A percentile compares a stretch with the other conserved stretches of the same genome.
phyloP scores from a whole-genome alignment of 169 alveolate genomes.

The Cryptosporidium sp. region DNA sequence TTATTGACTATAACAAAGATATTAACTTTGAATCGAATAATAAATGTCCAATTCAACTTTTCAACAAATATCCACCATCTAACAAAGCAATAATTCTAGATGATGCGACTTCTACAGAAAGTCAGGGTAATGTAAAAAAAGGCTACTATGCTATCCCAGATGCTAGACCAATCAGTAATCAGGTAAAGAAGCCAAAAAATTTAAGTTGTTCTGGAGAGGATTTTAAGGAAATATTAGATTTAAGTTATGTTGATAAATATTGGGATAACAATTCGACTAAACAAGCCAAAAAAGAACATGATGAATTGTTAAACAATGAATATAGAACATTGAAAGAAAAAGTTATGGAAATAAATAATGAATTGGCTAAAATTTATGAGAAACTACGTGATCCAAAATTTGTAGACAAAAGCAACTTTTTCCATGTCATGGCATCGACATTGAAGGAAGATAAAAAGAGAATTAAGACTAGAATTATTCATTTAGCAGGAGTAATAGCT shows the following conservation, averaged over 20 bases:
- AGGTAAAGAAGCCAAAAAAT: slow-evolving; percentile 25
- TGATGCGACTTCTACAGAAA: not conserved
- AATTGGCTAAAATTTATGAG: not conserved
- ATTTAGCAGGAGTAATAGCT: slow-evolving; percentile 59
- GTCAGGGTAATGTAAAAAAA: not conserved
- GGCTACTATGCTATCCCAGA: slow-evolving; percentile 3
- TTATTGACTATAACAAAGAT: slow-evolving; percentile 1
- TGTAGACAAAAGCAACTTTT: slow-evolving; percentile 10
- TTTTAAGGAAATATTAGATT: slow-evolving; percentile 4
- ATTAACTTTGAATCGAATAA: not conserved
- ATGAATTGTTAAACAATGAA: not conserved
- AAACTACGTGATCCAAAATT: not conserved
- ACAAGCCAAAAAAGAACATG: not conserved
- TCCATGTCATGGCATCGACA: not conserved
- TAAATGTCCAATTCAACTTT: not conserved
- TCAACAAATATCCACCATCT: not conserved
- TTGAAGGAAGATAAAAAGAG: slow-evolving; percentile 23
- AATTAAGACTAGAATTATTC: slow-evolving; percentile 17
- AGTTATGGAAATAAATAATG: not conserved
- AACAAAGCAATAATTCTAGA: slow-evolving; percentile 1
- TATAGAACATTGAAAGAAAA: slow-evolving; percentile 29
- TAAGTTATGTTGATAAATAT: not conserved
- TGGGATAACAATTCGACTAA: slow-evolving; percentile 16
- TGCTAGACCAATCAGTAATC: slow-evolving; percentile 7
- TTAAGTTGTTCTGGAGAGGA: not conserved